These are phyloP conservation scores for Yarrowia alimentaria DNA, from an alignment of 805 yeast genomes.

Conservation along the genomic window DNA sequence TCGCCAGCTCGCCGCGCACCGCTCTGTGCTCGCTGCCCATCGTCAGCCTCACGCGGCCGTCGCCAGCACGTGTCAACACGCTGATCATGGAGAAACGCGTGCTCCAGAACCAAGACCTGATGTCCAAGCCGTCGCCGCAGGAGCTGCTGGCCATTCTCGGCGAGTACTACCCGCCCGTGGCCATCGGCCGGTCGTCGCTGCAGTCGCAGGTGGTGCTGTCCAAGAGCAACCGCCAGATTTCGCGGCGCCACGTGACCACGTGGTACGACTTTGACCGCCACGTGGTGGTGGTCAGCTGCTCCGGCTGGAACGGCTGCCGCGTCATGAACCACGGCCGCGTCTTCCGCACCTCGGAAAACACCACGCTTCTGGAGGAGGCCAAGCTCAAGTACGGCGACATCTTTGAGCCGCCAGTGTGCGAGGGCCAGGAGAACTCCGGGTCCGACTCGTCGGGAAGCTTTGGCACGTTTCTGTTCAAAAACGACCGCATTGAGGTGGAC, in stretches of 20 bases:
- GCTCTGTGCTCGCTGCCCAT: slow-evolving; percentile 21
- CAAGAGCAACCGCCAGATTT: slow-evolving; percentile 54
- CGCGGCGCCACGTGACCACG: slow-evolving; percentile 63
- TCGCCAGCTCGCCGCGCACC: background rate
- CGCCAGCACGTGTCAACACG: slow-evolving; percentile 1
- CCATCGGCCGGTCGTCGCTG: slow-evolving; percentile 68
- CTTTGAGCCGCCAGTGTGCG: slow-evolving; percentile 1
- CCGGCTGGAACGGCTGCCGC: slow-evolving; percentile 79
- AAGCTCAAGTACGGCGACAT: slow-evolving; percentile 23
- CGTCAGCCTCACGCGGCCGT: slow-evolving; percentile 10
- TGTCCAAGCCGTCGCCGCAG: background rate
- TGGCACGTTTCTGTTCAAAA: slow-evolving; percentile 20
- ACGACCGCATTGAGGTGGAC: slow-evolving; percentile 23
- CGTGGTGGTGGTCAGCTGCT: slow-evolving; percentile 56
- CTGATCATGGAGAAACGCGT: slow-evolving; percentile 25
- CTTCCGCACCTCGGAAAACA: slow-evolving; percentile 16
- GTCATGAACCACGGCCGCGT: slow-evolving; percentile 42
- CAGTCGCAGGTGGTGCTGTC: slow-evolving; percentile 52
- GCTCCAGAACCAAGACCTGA: slow-evolving; percentile 1
- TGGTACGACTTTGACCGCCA: slow-evolving; percentile 45
- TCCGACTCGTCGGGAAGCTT: too few species aligned
- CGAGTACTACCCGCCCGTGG: slow-evolving; percentile 41
- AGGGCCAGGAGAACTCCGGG: slow-evolving; percentile 9
- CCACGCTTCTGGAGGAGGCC: slow-evolving; percentile 16
- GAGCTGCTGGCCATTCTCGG: slow-evolving; percentile 23